Evolutionary conservation across 169 alveolate species (phyloP).

Genomic region (Plasmodium inui): DNA sequence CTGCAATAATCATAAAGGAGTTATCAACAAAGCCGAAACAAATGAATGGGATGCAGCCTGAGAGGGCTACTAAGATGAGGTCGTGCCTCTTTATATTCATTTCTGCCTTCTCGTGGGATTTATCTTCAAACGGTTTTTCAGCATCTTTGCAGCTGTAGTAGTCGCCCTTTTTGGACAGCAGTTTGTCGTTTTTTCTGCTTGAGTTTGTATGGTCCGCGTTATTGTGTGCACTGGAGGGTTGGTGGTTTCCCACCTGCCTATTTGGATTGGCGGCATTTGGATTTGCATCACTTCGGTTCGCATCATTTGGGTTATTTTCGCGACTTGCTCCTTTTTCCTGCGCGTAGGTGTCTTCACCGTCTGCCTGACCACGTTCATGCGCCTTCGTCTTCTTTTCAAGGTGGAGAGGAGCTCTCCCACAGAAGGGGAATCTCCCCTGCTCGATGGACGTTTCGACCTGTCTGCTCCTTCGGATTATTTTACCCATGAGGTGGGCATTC

Average conservation of each 20-base stretch:
- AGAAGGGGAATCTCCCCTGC: background rate
- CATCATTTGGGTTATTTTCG: background rate
- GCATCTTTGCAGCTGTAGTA: background rate
- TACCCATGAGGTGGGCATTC: background rate
- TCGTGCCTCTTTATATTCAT: constrained; percentile 62
- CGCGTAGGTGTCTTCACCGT: background rate
- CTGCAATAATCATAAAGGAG: constrained; percentile 80
- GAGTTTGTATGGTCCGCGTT: background rate
- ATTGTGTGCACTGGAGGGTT: background rate
- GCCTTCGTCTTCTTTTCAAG: background rate
- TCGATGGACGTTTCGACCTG: background rate
- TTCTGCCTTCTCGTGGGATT: constrained; percentile 63
- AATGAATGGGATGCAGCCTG: constrained; percentile 77
- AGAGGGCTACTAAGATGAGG: constrained; percentile 60
- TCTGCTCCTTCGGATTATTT: background rate
- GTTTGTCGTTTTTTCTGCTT: background rate
- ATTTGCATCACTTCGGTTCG: background rate
- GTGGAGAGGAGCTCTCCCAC: background rate
- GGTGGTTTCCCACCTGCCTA: background rate
- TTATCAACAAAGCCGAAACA: constrained; percentile 84
- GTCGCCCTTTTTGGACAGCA: background rate
- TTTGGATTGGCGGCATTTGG: background rate
- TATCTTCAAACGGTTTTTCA: constrained; percentile 39
- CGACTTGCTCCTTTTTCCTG: background rate
- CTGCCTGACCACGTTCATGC: background rate